Percentiles rank a stretch among this genome's conserved stretches.
Evolutionary conservation across 805 yeast genomes (phyloP).

Genomic region (Millerozyma acaciae): DNA sequence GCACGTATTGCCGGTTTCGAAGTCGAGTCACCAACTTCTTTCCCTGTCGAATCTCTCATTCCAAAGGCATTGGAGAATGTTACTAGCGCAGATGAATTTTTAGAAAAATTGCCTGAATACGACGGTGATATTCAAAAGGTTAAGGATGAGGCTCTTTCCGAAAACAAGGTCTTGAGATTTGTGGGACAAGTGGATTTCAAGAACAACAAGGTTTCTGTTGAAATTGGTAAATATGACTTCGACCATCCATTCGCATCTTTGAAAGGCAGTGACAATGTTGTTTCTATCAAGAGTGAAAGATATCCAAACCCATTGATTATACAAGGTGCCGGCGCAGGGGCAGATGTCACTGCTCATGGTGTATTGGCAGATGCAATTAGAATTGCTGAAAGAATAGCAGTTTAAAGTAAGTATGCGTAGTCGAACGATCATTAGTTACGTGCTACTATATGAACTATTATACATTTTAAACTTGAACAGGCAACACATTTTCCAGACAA

Average conservation of each 20-base stretch:
- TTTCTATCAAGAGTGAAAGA: constrained; percentile 87
- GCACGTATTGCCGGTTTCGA: constrained; percentile 88
- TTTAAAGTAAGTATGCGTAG: constrained; percentile 16
- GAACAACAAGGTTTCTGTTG: constrained; percentile 70
- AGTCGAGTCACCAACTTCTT: constrained; percentile 83
- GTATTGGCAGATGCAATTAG: constrained; percentile 91
- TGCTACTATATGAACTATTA: background rate
- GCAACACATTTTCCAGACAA: constrained; percentile 12
- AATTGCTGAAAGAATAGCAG: constrained; percentile 79
- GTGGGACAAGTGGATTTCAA: constrained; percentile 87
- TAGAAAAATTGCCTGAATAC: constrained; percentile 75
- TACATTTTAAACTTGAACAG: constrained; percentile 10
- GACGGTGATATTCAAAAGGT: constrained; percentile 76
- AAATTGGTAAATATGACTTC: constrained; percentile 78
- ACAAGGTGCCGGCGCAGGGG: constrained; percentile 98
- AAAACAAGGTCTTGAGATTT: constrained; percentile 85
- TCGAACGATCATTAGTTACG: background rate
- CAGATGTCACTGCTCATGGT: constrained; percentile 70
- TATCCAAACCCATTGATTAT: constrained; percentile 89
- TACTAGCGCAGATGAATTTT: constrained; percentile 69
- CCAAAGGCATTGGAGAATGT: constrained; percentile 80
- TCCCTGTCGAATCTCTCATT: constrained; percentile 91
- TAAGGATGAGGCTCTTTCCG: constrained; percentile 75
- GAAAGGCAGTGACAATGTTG: constrained; percentile 94
- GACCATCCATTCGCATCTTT: constrained; percentile 95